A percentile compares a stretch with the other conserved stretches of the same genome.
Conservation (phyloP, 441 rosid species). For the Capsella rubella region DNA sequence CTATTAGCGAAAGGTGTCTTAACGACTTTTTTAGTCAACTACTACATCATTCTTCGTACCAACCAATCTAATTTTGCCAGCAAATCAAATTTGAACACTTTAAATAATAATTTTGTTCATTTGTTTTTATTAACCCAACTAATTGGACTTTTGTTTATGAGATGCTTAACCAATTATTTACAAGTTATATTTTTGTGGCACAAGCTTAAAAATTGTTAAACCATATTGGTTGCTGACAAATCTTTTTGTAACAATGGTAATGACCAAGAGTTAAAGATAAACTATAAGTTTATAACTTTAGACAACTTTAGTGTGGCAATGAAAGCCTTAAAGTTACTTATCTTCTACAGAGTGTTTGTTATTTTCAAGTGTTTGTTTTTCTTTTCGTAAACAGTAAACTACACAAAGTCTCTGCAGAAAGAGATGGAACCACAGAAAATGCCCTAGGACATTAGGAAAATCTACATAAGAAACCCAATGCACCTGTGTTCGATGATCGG, state of each 20-base stretch:
- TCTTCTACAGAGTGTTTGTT: slow-evolving; percentile 35
- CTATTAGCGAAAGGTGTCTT: not conserved
- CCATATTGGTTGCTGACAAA: not conserved
- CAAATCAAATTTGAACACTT: not conserved
- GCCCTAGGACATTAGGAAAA: slow-evolving; percentile 5
- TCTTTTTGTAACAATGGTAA: not conserved
- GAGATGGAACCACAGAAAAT: slow-evolving; percentile 31
- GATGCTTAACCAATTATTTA: too few species aligned
- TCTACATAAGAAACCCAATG: slow-evolving; percentile 28
- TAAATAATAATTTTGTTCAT: not conserved
- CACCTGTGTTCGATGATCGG: slow-evolving; percentile 28
- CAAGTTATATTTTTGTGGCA: too few species aligned
- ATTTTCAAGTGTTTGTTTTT: slow-evolving; percentile 35
- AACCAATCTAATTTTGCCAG: slow-evolving; percentile 11
- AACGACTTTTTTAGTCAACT: slow-evolving; percentile 36
- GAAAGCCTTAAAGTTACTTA: slow-evolving; percentile 36
- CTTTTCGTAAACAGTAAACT: slow-evolving; percentile 36
- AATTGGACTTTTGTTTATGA: too few species aligned
- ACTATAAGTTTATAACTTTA: slow-evolving; percentile 9
- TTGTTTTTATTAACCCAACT: too few species aligned
- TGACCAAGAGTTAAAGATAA: slow-evolving; percentile 8
- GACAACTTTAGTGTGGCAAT: slow-evolving; percentile 38
- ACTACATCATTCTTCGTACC: slow-evolving; percentile 9
- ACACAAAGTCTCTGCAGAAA: slow-evolving; percentile 43
- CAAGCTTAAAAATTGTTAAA: too few species aligned